phyloP scores from a whole-genome alignment of 371 early-diverging fungal genomes.

The Apophysomyces elegans region DNA sequence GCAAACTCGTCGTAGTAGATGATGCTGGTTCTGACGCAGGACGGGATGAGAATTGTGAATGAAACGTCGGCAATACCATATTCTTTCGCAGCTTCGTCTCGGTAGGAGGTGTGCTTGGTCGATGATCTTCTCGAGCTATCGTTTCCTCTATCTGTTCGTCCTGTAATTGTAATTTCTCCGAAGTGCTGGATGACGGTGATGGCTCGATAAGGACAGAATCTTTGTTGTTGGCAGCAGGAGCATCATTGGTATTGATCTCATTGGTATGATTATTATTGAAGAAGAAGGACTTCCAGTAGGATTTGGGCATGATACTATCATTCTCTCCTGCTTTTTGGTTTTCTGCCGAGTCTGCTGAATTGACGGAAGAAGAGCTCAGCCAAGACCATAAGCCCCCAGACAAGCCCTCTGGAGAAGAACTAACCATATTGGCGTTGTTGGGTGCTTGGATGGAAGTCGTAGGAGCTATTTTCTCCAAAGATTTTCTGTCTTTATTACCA shows the following conservation, averaged over 20 bases:
- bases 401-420: background rate
- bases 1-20: constrained; percentile 8
- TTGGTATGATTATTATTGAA: background rate
- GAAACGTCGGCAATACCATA: constrained; percentile 35
- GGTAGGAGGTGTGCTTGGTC: background rate
- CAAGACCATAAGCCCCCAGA: background rate
- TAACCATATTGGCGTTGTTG: too few species aligned
- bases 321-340: background rate
- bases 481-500: constrained; percentile 2
- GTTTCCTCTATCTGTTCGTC: constrained; percentile 3
- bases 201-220: background rate
- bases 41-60: constrained; percentile 26
- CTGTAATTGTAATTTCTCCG: background rate
- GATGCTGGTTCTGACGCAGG: background rate
- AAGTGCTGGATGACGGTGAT: background rate
- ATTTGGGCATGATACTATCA: background rate
- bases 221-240: background rate
- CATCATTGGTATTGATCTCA: background rate
- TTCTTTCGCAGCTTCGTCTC: constrained; percentile 18
- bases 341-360: background rate
- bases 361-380: background rate
- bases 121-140: background rate
- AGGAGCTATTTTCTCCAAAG: background rate
- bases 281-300: constrained; percentile 14
- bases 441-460: background rate